Conservation (phyloP, 2,329 filamentous ascomycete genomes). For the Phaeoacremonium minimum region DNA sequence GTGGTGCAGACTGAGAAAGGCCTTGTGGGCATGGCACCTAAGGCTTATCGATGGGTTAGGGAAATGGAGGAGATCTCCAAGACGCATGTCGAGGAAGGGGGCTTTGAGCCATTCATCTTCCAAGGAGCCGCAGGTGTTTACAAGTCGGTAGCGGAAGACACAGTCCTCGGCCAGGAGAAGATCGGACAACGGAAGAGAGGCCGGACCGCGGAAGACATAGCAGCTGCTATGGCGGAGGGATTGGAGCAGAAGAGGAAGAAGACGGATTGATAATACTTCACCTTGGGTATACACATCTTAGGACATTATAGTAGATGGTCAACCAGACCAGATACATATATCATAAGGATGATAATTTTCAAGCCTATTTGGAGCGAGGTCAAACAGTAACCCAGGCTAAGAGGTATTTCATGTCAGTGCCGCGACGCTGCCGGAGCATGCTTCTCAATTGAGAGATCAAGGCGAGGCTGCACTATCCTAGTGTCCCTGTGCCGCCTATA, state of each 20-base stretch:
- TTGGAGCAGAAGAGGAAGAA: slow-evolving; percentile 16
- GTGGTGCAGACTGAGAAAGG: slow-evolving; percentile 39
- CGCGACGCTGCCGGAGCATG: too few relatives aligned
- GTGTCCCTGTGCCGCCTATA: too few relatives aligned
- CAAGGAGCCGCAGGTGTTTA: slow-evolving; percentile 58
- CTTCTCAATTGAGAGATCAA: too few relatives aligned
- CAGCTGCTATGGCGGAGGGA: slow-evolving; percentile 41
- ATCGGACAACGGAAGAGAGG: slow-evolving; percentile 10
- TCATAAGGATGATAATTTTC: too few relatives aligned
- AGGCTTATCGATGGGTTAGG: slow-evolving; percentile 72
- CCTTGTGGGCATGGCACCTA: slow-evolving; percentile 57
- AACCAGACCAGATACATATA: too few relatives aligned
- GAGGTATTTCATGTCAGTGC: too few relatives aligned
- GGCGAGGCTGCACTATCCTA: too few relatives aligned
- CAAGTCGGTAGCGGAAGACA: slow-evolving; percentile 55
- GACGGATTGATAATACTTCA: slow-evolving; percentile 14
- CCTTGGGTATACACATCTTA: too few relatives aligned
- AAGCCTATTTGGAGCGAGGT: too few relatives aligned
- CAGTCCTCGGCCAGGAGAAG: slow-evolving; percentile 43
- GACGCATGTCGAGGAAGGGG: slow-evolving; percentile 61
- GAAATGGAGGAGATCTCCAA: slow-evolving; percentile 75
- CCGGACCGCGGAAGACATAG: slow-evolving; percentile 45
- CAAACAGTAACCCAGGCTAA: too few relatives aligned
- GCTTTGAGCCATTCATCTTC: slow-evolving; percentile 55
- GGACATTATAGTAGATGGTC: too few relatives aligned